These are phyloP conservation scores for Rosa multiflora DNA, from an alignment of 306 rosid genomes.

Conservation along the genomic window DNA sequence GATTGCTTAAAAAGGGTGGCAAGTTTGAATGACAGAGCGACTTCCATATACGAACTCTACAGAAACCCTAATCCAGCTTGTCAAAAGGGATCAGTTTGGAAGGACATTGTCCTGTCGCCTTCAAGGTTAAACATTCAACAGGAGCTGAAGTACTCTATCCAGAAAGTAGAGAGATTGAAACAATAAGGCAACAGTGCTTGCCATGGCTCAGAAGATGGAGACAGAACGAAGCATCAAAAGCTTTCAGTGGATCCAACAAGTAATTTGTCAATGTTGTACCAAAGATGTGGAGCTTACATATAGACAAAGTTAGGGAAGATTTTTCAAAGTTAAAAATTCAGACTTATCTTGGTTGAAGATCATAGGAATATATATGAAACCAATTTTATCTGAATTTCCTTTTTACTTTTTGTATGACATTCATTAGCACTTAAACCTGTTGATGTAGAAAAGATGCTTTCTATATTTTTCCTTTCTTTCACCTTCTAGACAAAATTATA, in stretches of 20 bases:
- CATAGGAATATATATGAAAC: not conserved
- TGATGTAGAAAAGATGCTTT: not conserved
- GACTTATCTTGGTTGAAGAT: not conserved
- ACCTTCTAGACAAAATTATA: not conserved
- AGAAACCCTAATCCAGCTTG: slow-evolving; percentile 71
- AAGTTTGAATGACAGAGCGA: slow-evolving; percentile 63
- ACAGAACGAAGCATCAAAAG: slow-evolving; percentile 29
- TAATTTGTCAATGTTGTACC: slow-evolving; percentile 23
- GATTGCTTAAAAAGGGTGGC: slow-evolving; percentile 75
- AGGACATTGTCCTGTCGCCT: slow-evolving; percentile 88
- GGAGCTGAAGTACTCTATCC: slow-evolving; percentile 82
- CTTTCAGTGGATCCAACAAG: slow-evolving; percentile 15
- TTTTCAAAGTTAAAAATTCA: not conserved
- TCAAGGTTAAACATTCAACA: slow-evolving; percentile 78
- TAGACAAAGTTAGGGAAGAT: slow-evolving; percentile 11
- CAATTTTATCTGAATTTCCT: not conserved
- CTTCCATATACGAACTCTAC: slow-evolving; percentile 78
- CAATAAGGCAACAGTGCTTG: slow-evolving; percentile 2
- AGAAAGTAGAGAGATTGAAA: slow-evolving; percentile 60
- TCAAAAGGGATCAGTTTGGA: slow-evolving; percentile 83
- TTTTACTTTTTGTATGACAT: not conserved
- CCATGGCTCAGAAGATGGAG: slow-evolving; percentile 25
- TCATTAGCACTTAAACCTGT: not conserved
- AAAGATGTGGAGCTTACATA: slow-evolving; percentile 14
- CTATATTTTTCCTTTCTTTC: not conserved